Base-by-base conservation (phyloP, 2,329 filamentous ascomycete species). In the Plenodomus biglobosus region DNA sequence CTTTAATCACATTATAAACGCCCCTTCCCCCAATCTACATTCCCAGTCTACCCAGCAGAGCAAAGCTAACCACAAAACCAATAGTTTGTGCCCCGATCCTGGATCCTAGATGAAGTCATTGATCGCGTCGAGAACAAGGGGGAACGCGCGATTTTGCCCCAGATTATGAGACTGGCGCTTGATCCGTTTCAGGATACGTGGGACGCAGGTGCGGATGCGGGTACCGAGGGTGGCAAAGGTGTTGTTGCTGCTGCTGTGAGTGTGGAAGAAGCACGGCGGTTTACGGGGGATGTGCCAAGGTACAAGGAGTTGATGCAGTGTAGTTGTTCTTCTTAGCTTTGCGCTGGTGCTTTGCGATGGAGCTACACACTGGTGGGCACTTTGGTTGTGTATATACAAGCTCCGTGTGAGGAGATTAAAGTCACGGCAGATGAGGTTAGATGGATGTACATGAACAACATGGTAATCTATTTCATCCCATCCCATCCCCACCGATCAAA, bases 101-200 rank as follows among this genome's bases (percentile, higher is more conserved):
- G 92, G 92, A 83, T 99, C 42, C 78, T 99, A 17, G 92, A 97
- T 68, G 94, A 99, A 72, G 71, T 99, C 13, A 97, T 99, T 58
- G 83, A 87, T 38, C 82, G 90, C 8, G 92, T 97, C 0, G 90
- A 97, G 72, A 89, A 89, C 68, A 84, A 86, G 42, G 84, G 85
- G 2, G 92, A 99, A 64, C 80, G 89, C 46, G 86, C 91, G 8
- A 85, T 97, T 30, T 71, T 99, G 38, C 78, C 82, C 11, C 80
- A 86, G 22, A 79, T 94, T 19, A 90, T 95, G 86, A 83, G 90
- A 38, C 87, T 97, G 85, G 83, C 85, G 2, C 75, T 92, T 35
- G 79, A 90, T 62, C 94, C 94, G 0, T 99, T 96, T 64, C 80
- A 90, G 48, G 92, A 97, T 44, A 71, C 72, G 2, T 94, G 90